These are phyloP conservation scores for Kingdonia uniflora DNA, from an alignment of 164 flowering plant species.

Conservation along the genomic window DNA sequence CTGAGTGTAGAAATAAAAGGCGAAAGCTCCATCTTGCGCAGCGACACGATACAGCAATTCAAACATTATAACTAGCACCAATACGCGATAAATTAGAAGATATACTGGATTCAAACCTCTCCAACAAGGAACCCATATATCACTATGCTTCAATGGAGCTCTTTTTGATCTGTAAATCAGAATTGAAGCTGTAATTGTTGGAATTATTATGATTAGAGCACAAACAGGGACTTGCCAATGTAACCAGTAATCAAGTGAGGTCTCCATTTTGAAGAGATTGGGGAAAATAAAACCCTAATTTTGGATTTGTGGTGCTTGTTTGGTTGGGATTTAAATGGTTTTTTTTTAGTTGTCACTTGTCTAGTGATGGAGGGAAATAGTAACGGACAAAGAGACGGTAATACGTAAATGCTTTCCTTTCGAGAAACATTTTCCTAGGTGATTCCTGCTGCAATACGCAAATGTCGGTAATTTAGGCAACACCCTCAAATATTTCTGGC, in stretches of 20 bases:
- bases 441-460: no score
- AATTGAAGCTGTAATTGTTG: conserved; percentile 11
- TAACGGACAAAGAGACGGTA: no score
- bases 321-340: no score
- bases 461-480: no score
- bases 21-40: conserved; percentile 14
- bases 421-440: no score
- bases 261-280: not conserved
- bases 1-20: conserved; percentile 36
- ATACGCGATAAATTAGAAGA: conserved; percentile 27
- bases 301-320: no score
- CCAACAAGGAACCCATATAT: conserved; percentile 31
- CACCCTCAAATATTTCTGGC: no score
- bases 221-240: conserved; percentile 34
- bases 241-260: conserved; percentile 21
- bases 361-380: no score
- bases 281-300: no score
- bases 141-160: conserved; percentile 15
- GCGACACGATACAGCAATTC: conserved; percentile 14
- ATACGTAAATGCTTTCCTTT: no score
- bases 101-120: conserved; percentile 23
- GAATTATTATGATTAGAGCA: conserved; percentile 23
- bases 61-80: conserved; percentile 19
- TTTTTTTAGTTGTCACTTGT: no score
- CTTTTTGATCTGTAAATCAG: conserved; percentile 12